These are phyloP conservation scores for Penicillium sp. DNA, from an alignment of 2,329 filamentous ascomycete species.

Conservation along the genomic window DNA sequence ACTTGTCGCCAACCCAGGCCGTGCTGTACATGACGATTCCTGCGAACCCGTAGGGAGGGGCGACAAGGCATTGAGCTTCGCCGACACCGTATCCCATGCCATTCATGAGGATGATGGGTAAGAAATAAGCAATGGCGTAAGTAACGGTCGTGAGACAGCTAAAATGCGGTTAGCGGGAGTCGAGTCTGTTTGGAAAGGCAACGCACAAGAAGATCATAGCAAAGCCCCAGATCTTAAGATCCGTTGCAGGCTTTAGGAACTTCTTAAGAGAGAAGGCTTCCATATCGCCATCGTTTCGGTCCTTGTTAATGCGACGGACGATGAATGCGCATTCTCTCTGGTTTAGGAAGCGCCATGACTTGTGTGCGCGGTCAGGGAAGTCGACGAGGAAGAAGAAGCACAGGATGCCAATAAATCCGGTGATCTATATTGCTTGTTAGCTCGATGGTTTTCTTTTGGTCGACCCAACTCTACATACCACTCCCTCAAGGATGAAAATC, in stretches of 20 bases:
- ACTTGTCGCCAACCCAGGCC: slow-evolving; percentile 66
- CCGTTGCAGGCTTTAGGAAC: slow-evolving; percentile 50
- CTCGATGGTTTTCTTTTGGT: neutral
- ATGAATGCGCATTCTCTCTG: slow-evolving; percentile 49
- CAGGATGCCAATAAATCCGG: slow-evolving; percentile 29
- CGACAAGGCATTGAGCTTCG: slow-evolving; percentile 67
- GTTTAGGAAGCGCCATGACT: slow-evolving; percentile 37
- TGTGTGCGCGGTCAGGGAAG: slow-evolving; percentile 36
- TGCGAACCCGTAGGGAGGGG: slow-evolving; percentile 67
- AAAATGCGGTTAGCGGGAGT: slow-evolving; percentile 33
- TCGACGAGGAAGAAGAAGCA: slow-evolving; percentile 40
- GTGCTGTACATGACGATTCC: slow-evolving; percentile 61
- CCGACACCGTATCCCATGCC: slow-evolving; percentile 66
- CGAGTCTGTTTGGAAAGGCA: neutral
- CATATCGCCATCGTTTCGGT: slow-evolving; percentile 53
- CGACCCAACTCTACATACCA: slow-evolving; percentile 23
- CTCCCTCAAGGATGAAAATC: slow-evolving; percentile 58
- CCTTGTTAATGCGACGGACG: slow-evolving; percentile 53
- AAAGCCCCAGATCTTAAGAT: slow-evolving; percentile 58
- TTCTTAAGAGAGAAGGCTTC: slow-evolving; percentile 51
- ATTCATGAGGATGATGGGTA: slow-evolving; percentile 68
- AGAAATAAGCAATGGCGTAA: slow-evolving; percentile 78
- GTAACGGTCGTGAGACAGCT: slow-evolving; percentile 68
- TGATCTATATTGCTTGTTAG: slow-evolving; percentile 23
- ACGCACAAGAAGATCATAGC: slow-evolving; percentile 51